phyloP scores from a whole-genome alignment of 106 monocot species.

The Dendrobium huoshanense region DNA sequence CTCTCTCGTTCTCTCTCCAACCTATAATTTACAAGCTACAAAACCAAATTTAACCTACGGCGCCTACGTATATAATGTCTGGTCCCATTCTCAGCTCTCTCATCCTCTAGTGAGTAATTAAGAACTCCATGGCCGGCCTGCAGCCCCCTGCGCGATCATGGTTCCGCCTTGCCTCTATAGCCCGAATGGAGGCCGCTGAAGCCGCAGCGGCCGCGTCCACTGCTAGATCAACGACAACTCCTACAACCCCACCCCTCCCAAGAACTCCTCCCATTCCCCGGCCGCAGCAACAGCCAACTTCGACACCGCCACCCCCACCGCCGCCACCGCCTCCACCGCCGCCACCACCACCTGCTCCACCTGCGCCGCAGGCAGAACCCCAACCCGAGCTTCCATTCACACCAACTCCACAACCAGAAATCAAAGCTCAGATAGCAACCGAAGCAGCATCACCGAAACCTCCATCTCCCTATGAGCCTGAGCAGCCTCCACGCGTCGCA shows the following conservation, averaged over 20 bases:
- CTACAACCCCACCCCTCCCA: background rate
- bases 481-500: background rate
- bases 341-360: background rate
- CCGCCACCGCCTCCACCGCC: background rate
- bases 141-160: constrained; percentile 26
- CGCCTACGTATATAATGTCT: background rate
- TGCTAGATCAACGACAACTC: background rate
- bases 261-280: too few species aligned
- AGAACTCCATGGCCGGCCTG: constrained; percentile 21
- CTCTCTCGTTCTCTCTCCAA: background rate
- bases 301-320: background rate
- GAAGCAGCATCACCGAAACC: background rate
- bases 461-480: background rate
- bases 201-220: background rate
- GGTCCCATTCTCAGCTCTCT: background rate
- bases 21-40: too few species aligned
- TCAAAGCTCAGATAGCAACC: background rate
- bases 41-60: background rate
- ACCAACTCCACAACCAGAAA: background rate
- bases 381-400: background rate
- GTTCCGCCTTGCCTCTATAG: constrained; percentile 34
- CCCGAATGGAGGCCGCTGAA: constrained; percentile 9
- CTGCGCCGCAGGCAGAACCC: background rate
- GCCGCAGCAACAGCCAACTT: constrained; percentile 1
- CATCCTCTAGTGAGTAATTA: background rate